These are phyloP conservation scores for Pseudonectria foliicola DNA, from an alignment of 2,329 filamentous ascomycete species.

Conservation along the genomic window DNA sequence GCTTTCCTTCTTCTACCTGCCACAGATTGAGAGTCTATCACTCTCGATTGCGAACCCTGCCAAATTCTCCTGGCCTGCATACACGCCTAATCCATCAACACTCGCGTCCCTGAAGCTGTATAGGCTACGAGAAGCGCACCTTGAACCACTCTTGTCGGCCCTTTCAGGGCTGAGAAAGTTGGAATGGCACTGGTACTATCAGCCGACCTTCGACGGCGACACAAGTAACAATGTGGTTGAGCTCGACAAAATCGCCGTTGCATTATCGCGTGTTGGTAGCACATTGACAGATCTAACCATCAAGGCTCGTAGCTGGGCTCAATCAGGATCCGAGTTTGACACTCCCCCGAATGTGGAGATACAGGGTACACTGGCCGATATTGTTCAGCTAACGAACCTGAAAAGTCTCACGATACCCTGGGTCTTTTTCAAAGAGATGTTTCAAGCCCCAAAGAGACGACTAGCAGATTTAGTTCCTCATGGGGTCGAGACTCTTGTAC, in stretches of 20 bases:
- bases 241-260: not conserved
- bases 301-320: too few relatives aligned
- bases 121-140: constrained; percentile 5
- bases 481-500: not conserved
- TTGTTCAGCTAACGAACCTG: too few relatives aligned
- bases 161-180: not conserved
- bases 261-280: too few relatives aligned
- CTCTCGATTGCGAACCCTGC: constrained; percentile 7
- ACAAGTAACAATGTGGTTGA: not conserved
- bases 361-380: too few relatives aligned
- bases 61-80: constrained; percentile 4
- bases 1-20: constrained; percentile 7
- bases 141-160: constrained; percentile 2
- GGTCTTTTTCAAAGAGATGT: too few relatives aligned
- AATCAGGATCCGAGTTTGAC: too few relatives aligned
- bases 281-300: too few relatives aligned
- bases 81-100: not conserved
- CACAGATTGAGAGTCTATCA: not conserved
- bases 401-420: too few relatives aligned
- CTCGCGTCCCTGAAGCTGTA: constrained; percentile 3
- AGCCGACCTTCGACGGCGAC: constrained; percentile 1
- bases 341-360: too few relatives aligned
- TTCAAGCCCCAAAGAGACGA: not conserved
- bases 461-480: not conserved
- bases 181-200: constrained; percentile 7